Base-by-base conservation (phyloP, 2,329 filamentous ascomycete genomes). In the Colletotrichum sp. region DNA sequence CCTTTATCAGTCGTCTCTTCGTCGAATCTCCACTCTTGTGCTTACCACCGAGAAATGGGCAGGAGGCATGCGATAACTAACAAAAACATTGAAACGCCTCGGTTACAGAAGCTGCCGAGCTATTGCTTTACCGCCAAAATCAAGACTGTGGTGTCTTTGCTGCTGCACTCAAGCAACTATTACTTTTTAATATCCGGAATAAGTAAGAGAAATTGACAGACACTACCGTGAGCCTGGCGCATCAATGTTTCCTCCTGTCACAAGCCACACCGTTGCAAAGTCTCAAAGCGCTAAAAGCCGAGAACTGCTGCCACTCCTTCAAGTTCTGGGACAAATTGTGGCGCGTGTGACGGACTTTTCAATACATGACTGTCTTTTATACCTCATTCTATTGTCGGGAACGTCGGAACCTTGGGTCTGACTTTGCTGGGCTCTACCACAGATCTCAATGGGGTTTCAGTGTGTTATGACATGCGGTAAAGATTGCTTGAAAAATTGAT, bases 391-490 rank as follows among this genome's bases (percentile, higher is more conserved):
- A 11, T 1, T 19, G 0, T 6, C 1, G 3, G 8, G 39, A 44
- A 6, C 39, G 39, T 3, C 39, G 6, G 8, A 44, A 44, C 0
- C 9, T 0, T 44, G 8, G 1, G 19, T 6, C 39, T 44, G 19
- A 44, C 5, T 44, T 19, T 44, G 19, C 39, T n/a, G 2, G 8
- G 19, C 3, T 44, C 5, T 2, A 2, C 1, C 39, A 44, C 19
- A 11, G 5, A 44, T 2, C 2, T 3, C 0, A 44, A n/a, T 44
- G 0, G 5, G 3, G 6, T n/a, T 4, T 2, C 8, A n/a, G 39
- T 0, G 2, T n/a, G 5, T 6, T 4, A n/a, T n/a, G 9, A 4
- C 1, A 3, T 2, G 39, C 3, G 8, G 16, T 44, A 44, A 6
- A n/a, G 0, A n/a, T n/a, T 11, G 2, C 39, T 0, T n/a, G 39